phyloP scores from a whole-genome alignment of 179 eudicot genomes.

The Silene vulgaris region DNA sequence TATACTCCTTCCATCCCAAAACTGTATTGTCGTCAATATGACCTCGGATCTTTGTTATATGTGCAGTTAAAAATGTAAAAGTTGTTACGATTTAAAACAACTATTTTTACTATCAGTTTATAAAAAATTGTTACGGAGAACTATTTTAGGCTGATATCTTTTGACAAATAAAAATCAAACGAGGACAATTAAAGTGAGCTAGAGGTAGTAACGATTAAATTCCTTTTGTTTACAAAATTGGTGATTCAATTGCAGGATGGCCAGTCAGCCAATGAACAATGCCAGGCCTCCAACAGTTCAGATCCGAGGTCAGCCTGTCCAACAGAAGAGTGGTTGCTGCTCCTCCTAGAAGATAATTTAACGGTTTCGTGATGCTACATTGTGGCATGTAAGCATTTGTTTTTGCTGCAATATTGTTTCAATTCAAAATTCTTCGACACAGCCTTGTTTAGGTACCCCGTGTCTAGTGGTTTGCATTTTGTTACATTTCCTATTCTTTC shows the following conservation, averaged over 20 bases:
- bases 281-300: constrained; percentile 46
- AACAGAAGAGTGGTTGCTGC: constrained; percentile 45
- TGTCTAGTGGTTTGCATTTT: constrained; percentile 25
- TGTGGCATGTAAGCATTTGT: constrained; percentile 24
- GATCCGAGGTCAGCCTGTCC: constrained; percentile 46
- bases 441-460: constrained; percentile 26
- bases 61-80: too few relatives aligned
- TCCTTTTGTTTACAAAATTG: too few relatives aligned
- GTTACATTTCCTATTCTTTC: constrained; percentile 21
- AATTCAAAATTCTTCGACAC: constrained; percentile 26
- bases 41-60: too few relatives aligned
- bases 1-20: too few relatives aligned
- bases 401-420: constrained; percentile 31
- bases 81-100: too few relatives aligned
- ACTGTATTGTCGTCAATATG: too few relatives aligned
- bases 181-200: too few relatives aligned
- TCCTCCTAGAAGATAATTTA: constrained; percentile 27
- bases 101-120: too few relatives aligned
- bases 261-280: constrained; percentile 43
- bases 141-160: too few relatives aligned
- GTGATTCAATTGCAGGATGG: constrained; percentile 35
- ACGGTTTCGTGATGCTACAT: constrained; percentile 20
- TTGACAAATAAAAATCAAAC: too few relatives aligned
- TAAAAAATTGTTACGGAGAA: too few relatives aligned
- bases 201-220: too few relatives aligned